Evolutionary conservation across 345 rosid species (phyloP).

Genomic region (Fremontodendron californicum): DNA sequence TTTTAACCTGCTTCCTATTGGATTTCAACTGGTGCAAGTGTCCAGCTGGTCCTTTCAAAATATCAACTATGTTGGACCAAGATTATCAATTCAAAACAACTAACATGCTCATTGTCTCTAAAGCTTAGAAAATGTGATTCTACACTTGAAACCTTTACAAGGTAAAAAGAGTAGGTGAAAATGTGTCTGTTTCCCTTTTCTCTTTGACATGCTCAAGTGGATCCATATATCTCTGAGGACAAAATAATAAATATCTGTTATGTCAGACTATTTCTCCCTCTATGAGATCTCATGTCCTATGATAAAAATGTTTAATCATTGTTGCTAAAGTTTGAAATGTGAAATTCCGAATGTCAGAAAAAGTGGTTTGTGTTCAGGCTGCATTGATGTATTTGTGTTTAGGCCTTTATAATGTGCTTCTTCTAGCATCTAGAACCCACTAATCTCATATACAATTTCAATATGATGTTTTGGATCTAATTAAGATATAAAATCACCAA

Average conservation of each 20-base stretch:
- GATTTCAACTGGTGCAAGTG: not conserved
- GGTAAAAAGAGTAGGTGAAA: not conserved
- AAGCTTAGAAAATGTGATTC: not conserved
- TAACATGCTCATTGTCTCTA: not conserved
- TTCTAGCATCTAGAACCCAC: not conserved
- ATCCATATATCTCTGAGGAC: not conserved
- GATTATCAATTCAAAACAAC: not conserved
- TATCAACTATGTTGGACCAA: not conserved
- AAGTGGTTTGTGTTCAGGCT: not conserved
- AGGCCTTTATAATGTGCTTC: not conserved
- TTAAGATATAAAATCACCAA: not conserved
- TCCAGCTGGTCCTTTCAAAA: not conserved
- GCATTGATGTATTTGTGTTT: not conserved
- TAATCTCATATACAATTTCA: not conserved
- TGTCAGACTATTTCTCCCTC: not conserved
- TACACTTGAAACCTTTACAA: not conserved
- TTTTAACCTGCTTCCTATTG: not conserved
- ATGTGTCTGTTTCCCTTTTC: not conserved
- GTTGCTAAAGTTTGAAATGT: not conserved
- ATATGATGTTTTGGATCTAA: not conserved
- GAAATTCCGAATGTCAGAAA: not conserved
- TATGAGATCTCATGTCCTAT: not conserved
- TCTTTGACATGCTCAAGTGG: not conserved
- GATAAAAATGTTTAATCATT: not conserved
- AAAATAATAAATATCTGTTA: not conserved